Percentiles rank a stretch among this genome's conserved stretches.
Evolutionary conservation across 2,329 filamentous ascomycete genomes (phyloP).

Genomic region (Pseudogymnoascus sp.): DNA sequence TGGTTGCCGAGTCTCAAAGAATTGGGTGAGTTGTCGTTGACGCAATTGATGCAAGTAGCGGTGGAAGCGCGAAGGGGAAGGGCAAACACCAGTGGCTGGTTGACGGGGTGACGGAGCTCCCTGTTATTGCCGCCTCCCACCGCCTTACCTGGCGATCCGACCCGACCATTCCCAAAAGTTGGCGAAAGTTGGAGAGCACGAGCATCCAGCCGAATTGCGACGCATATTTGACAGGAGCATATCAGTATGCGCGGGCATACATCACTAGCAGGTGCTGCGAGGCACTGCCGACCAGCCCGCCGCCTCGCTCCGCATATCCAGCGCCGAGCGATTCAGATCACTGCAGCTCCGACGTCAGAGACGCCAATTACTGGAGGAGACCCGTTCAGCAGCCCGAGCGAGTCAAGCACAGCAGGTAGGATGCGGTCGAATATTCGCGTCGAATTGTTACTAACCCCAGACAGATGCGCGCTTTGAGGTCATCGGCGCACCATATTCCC

Average conservation of each 20-base stretch:
- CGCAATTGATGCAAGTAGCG: slow-evolving; percentile 4
- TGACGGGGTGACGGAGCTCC: slow-evolving; percentile 4
- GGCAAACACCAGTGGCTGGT: neutral
- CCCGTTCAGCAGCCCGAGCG: slow-evolving; percentile 44
- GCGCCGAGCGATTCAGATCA: slow-evolving; percentile 55
- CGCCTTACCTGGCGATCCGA: neutral
- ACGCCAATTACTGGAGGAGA: slow-evolving; percentile 42
- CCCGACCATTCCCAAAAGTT: slow-evolving; percentile 5
- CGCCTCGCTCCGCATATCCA: slow-evolving; percentile 21
- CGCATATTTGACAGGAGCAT: neutral
- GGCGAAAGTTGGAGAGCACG: neutral
- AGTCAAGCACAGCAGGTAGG: slow-evolving; percentile 24
- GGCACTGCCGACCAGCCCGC: slow-evolving; percentile 25
- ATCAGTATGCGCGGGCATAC: slow-evolving; percentile 36
- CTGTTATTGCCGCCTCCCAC: neutral
- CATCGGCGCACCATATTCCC: slow-evolving; percentile 81
- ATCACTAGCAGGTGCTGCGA: slow-evolving; percentile 30
- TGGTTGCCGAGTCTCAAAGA: neutral
- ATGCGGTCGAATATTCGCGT: neutral
- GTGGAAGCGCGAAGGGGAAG: neutral
- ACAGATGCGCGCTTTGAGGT: slow-evolving; percentile 92
- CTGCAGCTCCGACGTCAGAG: slow-evolving; percentile 49
- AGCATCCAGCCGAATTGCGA: slow-evolving; percentile 4
- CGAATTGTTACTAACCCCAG: neutral
- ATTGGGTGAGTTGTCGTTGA: slow-evolving; percentile 4